These are phyloP conservation scores for Blastobotrys aristatus DNA, from an alignment of 1,139 yeast species.

Conservation along the genomic window DNA sequence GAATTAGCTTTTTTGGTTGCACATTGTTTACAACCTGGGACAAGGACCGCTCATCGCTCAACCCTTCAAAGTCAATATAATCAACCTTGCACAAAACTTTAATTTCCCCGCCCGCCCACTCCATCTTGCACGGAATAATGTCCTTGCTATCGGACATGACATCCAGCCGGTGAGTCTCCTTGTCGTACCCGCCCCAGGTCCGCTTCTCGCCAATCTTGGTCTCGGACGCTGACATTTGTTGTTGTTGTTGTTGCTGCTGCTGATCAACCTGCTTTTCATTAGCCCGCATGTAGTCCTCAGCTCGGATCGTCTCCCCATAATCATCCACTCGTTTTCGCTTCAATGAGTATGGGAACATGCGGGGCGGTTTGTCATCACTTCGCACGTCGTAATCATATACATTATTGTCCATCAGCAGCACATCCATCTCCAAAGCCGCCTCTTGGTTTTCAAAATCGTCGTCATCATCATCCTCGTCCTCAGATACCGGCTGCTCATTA, in stretches of 20 bases:
- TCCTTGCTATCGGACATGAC: slow-evolving; percentile 41
- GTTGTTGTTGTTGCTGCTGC: neutral
- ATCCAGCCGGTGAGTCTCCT: slow-evolving; percentile 49
- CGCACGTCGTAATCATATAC: slow-evolving; percentile 58
- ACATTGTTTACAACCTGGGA: slow-evolving; percentile 72
- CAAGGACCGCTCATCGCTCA: slow-evolving; percentile 79
- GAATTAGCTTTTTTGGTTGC: slow-evolving; percentile 69
- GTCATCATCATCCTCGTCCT: slow-evolving; percentile 28
- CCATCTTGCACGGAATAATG: slow-evolving; percentile 47
- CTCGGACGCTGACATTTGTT: slow-evolving; percentile 4
- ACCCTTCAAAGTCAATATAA: slow-evolving; percentile 77
- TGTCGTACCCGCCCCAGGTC: slow-evolving; percentile 32
- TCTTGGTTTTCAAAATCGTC: slow-evolving; percentile 18
- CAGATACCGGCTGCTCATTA: slow-evolving; percentile 38
- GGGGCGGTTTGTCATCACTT: slow-evolving; percentile 58
- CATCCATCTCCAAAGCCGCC: slow-evolving; percentile 30
- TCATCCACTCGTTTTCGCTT: slow-evolving; percentile 66
- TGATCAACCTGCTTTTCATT: slow-evolving; percentile 15
- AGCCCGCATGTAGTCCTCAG: slow-evolving; percentile 50
- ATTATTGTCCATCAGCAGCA: slow-evolving; percentile 35
- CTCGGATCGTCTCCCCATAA: slow-evolving; percentile 70
- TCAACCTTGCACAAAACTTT: slow-evolving; percentile 65
- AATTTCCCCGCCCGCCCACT: slow-evolving; percentile 38
- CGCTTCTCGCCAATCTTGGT: slow-evolving; percentile 38
- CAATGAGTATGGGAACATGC: slow-evolving; percentile 71